A percentile compares a stretch with the other conserved stretches of the same genome.
phyloP scores from a whole-genome alignment of 129 eudicot genomes.

The Apium graveolens region DNA sequence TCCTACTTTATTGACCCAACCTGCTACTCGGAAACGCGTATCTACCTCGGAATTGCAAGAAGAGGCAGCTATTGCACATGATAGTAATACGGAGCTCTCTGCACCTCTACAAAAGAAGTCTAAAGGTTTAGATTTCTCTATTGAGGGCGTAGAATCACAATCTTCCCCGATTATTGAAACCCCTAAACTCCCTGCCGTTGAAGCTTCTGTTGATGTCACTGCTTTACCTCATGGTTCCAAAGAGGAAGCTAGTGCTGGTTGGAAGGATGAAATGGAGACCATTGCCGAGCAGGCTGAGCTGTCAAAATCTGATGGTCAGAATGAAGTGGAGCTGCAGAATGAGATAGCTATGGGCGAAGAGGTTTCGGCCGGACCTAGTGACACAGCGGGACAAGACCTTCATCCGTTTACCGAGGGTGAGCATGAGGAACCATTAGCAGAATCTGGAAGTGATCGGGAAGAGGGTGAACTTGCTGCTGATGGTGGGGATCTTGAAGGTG shows the following conservation, averaged over 20 bases:
- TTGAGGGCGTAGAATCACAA: constrained; percentile 38
- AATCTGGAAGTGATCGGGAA: constrained; percentile 60
- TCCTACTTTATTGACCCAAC: background rate
- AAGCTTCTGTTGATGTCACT: constrained; percentile 34
- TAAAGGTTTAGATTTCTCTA: constrained; percentile 39
- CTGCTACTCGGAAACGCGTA: constrained; percentile 56
- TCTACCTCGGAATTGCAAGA: constrained; percentile 41
- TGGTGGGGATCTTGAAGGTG: constrained; percentile 30
- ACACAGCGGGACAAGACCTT: constrained; percentile 34
- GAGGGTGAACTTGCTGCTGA: constrained; percentile 73
- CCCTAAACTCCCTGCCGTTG: constrained; percentile 31
- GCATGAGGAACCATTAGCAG: constrained; percentile 40
- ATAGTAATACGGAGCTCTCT: constrained; percentile 28
- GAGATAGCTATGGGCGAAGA: constrained; percentile 34
- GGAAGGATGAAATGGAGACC: constrained; percentile 7
- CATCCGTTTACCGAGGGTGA: constrained; percentile 34
- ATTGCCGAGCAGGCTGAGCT: constrained; percentile 24
- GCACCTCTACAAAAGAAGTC: constrained; percentile 47
- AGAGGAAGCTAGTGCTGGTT: constrained; percentile 36
- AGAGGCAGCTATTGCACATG: constrained; percentile 32
- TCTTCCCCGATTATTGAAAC: constrained; percentile 21
- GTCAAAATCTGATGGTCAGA: constrained; percentile 20
- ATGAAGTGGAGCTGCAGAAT: constrained; percentile 30
- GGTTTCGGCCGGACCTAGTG: constrained; percentile 29
- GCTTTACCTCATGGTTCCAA: constrained; percentile 26